Evolutionary conservation across 1,284 basidiomycete genomes (phyloP).

Genomic region (Boletus holoroseus): DNA sequence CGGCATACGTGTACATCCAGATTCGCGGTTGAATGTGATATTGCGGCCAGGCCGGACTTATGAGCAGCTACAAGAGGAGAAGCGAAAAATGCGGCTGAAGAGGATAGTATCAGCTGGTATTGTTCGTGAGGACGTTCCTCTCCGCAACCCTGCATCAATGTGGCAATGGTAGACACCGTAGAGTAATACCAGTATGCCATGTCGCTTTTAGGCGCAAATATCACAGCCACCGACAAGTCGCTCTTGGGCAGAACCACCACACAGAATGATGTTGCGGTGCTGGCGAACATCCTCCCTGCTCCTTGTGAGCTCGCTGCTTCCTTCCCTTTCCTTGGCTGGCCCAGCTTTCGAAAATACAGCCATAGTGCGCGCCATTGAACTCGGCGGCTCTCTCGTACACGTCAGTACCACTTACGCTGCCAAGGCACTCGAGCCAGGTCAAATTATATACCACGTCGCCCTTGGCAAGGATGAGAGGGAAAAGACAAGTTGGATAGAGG

Average conservation of each 20-base stretch:
- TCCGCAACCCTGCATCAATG: slow-evolving; percentile 67
- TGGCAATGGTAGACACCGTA: slow-evolving; percentile 75
- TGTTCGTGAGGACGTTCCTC: slow-evolving; percentile 71
- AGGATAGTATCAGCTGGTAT: slow-evolving; percentile 75
- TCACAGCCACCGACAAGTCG: slow-evolving; percentile 26
- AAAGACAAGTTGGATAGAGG: slow-evolving; percentile 76
- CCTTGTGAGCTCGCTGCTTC: slow-evolving; percentile 32
- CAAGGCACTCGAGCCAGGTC: slow-evolving; percentile 60
- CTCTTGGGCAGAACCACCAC: slow-evolving; percentile 15
- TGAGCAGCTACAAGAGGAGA: slow-evolving; percentile 61
- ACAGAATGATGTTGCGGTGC: slow-evolving; percentile 36
- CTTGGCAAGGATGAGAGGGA: slow-evolving; percentile 59
- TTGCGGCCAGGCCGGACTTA: slow-evolving; percentile 81
- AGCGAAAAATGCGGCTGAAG: slow-evolving; percentile 63
- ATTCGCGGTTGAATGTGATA: slow-evolving; percentile 74
- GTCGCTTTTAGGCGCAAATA: slow-evolving; percentile 1
- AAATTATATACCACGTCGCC: slow-evolving; percentile 66
- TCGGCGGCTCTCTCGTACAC: slow-evolving; percentile 80
- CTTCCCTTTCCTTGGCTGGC: slow-evolving; percentile 35
- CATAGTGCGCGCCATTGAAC: slow-evolving; percentile 80
- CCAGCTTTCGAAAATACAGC: slow-evolving; percentile 79
- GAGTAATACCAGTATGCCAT: not conserved
- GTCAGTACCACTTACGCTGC: slow-evolving; percentile 85
- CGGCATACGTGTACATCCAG: slow-evolving; percentile 76
- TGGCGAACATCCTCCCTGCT: slow-evolving; percentile 41